Percentiles rank a stretch among this genome's conserved stretches.
These are phyloP conservation scores for Triticum dicoccoides DNA, from an alignment of 176 grass and related monocot genomes.

Conservation along the genomic window DNA sequence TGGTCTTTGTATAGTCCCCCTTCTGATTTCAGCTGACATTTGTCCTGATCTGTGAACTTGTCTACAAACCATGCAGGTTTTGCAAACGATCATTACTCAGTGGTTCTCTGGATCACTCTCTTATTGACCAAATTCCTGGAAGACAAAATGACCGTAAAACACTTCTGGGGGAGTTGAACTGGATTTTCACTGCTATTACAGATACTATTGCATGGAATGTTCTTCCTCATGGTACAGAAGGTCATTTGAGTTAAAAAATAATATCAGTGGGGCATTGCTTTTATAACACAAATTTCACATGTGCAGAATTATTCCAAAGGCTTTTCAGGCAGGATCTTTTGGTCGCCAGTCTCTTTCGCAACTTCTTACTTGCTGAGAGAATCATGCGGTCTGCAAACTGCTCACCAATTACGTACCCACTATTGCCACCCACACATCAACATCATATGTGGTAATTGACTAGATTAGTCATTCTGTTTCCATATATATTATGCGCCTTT, in stretches of 20 bases:
- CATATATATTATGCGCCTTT: conserved; percentile 4
- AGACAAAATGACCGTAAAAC: conserved; percentile 99
- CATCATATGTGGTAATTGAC: conserved; percentile 96
- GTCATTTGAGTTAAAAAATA: background rate
- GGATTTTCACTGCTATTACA: conserved; percentile 99
- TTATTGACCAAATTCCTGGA: conserved; percentile 93
- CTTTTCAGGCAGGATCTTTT: conserved; percentile 96
- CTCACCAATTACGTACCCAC: conserved; percentile 81
- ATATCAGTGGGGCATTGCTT: background rate
- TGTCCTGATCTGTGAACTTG: conserved; percentile 15
- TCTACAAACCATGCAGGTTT: conserved; percentile 63
- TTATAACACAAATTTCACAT: conserved; percentile 48
- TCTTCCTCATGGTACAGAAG: conserved; percentile 82
- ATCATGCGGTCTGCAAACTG: conserved; percentile 97
- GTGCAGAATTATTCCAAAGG: conserved; percentile 91
- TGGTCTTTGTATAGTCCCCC: background rate
- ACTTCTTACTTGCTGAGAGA: conserved; percentile 97
- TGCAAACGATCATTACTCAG: conserved; percentile 68
- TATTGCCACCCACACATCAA: conserved; percentile 86
- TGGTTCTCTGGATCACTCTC: conserved; percentile 62
- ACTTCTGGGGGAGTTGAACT: conserved; percentile 93
- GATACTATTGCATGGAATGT: conserved; percentile 99
- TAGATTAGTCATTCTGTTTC: conserved; percentile 4
- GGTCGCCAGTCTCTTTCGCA: conserved; percentile 97
- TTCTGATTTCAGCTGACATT: background rate